Base-by-base conservation (phyloP, 805 yeast genomes). In the Cyberlindnera xylosilytica region DNA sequence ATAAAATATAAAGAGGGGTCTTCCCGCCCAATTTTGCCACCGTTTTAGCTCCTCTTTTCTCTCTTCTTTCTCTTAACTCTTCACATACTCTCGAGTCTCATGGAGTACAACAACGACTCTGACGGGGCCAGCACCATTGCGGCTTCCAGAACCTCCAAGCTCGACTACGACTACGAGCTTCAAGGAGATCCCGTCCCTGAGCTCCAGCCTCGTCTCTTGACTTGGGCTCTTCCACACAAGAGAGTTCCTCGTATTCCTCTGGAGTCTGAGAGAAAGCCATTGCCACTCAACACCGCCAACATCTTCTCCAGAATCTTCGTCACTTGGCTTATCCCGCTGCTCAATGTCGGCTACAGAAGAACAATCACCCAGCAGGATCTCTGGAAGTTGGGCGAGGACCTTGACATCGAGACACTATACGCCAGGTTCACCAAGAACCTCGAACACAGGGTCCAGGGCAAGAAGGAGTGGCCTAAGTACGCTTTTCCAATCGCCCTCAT, bases 341-440 rank as follows among this genome's bases (percentile, higher is more conserved):
- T 85, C 64, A 62, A 61, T 13, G 71, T 71, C 4, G 91, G 93
- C 3, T 85, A 84, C 60, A 80, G 76, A 55, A 67, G 91, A 52
- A 82, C 89, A 0, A 58, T 85, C 34, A 73, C 72, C 34, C 79
- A 82, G 4, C 70, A 75, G 31, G 91, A 85, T 61, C 58, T 83
- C 47, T 83, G 66, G 56, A 49, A 46, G 12, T 55, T 77, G 48
- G 72, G 68, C 17, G 66, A 66, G 1, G 58, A 63, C 23, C 60
- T 67, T 50, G 57, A 18, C 47, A 47, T 10, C 49, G 71, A 47
- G 65, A 68, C 43, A 45, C 36, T 1, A 55, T 42, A 15, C 24
- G 24, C 7, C 10, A 7, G 10, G 24, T 77, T 77, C 39, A 53
- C 54, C 27, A 31, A 42, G 6, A 42, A 61, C 31, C 55, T 74